These are phyloP conservation scores for Sequoiadendron giganteum DNA, from an alignment of 75 land plant genomes.

Conservation along the genomic window DNA sequence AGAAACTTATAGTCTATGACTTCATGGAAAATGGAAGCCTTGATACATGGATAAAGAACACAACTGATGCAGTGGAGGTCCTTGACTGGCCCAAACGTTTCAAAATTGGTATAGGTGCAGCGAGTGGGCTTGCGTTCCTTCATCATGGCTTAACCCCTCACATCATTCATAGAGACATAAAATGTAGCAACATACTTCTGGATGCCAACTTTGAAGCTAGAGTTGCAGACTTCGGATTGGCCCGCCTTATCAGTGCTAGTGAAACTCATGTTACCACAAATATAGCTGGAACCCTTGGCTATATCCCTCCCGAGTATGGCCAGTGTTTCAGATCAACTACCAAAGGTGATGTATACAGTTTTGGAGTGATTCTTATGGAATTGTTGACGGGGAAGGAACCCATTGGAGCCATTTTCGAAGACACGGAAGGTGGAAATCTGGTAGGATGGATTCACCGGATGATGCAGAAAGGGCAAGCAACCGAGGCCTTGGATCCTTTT, in stretches of 20 bases:
- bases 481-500: constrained; percentile 22
- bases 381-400: constrained; percentile 51
- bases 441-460: constrained; percentile 32
- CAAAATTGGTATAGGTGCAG: constrained; percentile 35
- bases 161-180: constrained; percentile 46
- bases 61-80: constrained; percentile 31
- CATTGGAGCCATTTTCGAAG: constrained; percentile 19
- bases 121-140: constrained; percentile 30
- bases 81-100: constrained; percentile 39
- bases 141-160: constrained; percentile 51
- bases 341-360: constrained; percentile 45
- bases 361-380: constrained; percentile 43
- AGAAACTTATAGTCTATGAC: constrained; percentile 43
- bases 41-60: constrained; percentile 44
- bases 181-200: constrained; percentile 40
- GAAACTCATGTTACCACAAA: constrained; percentile 49
- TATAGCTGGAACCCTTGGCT: constrained; percentile 47
- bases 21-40: constrained; percentile 46
- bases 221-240: constrained; percentile 45
- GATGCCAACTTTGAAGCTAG: constrained; percentile 40
- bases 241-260: constrained; percentile 37
- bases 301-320: constrained; percentile 50
- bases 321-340: constrained; percentile 40
- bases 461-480: constrained; percentile 17
- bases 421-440: constrained; percentile 23